Conservation (phyloP, 2,329 filamentous ascomycete genomes). For the Aspergillus japonicus region DNA sequence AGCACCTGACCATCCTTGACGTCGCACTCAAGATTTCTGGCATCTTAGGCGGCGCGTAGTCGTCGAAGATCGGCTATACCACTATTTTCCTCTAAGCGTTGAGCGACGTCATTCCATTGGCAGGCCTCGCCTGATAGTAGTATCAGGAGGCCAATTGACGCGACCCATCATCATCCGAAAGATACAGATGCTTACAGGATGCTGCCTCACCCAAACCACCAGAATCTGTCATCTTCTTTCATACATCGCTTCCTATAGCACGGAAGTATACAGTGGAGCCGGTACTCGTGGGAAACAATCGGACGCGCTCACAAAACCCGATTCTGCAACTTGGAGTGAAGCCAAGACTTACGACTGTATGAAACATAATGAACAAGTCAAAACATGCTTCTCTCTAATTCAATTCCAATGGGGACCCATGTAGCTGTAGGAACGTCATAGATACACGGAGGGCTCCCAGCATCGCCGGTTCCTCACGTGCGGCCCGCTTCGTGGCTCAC, state of each 20-base stretch:
- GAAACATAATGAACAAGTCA: slow-evolving; percentile 13
- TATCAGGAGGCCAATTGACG: background rate
- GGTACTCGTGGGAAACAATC: background rate
- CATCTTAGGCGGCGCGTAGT: slow-evolving; percentile 54
- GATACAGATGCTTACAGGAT: background rate
- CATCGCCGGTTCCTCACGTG: background rate
- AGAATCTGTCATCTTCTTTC: background rate
- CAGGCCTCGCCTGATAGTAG: background rate
- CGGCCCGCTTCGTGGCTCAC: background rate
- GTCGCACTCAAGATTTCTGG: slow-evolving; percentile 76
- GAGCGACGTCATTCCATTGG: background rate
- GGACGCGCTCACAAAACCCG: background rate
- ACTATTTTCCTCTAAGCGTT: background rate
- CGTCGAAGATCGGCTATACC: background rate
- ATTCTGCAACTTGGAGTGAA: background rate
- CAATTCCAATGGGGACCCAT: background rate
- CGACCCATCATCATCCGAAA: background rate
- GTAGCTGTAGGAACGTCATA: background rate
- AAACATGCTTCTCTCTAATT: background rate
- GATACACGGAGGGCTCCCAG: background rate
- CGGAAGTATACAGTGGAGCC: background rate
- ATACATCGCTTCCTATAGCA: background rate
- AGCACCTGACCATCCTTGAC: slow-evolving; percentile 89
- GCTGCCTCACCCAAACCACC: background rate
- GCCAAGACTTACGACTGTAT: slow-evolving; percentile 18